These are phyloP conservation scores for Phragmites australis DNA, from an alignment of 176 grass and related monocot species.

Conservation along the genomic window DNA sequence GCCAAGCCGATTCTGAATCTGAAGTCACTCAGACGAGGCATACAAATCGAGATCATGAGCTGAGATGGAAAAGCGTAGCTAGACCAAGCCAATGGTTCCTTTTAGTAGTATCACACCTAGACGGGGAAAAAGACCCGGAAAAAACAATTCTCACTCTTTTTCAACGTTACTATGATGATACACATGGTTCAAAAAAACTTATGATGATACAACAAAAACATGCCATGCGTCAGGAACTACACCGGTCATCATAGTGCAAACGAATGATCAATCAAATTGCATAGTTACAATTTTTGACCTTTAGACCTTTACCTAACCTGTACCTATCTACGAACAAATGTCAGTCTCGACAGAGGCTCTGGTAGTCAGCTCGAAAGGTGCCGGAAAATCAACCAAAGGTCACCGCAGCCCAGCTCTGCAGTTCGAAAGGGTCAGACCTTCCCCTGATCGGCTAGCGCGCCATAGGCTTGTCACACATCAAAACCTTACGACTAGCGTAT, in stretches of 20 bases:
- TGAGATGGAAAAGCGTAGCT: neutral
- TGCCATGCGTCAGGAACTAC: neutral
- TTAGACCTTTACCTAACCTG: slow-evolving; percentile 30
- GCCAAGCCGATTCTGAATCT: neutral
- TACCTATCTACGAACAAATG: slow-evolving; percentile 42
- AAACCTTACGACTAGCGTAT: slow-evolving; percentile 69
- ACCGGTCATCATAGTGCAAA: slow-evolving; percentile 12
- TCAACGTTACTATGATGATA: neutral
- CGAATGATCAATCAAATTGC: slow-evolving; percentile 36
- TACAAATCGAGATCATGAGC: neutral
- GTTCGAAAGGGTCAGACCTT: neutral
- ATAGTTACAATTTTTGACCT: slow-evolving; percentile 24
- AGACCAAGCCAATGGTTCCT: neutral
- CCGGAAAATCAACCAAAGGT: neutral
- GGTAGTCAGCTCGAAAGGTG: slow-evolving; percentile 12
- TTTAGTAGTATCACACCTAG: neutral
- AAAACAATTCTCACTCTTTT: neutral
- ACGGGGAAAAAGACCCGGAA: neutral
- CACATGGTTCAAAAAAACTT: too few relatives aligned
- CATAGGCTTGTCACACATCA: slow-evolving; percentile 79
- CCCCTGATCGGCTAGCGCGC: slow-evolving; percentile 33
- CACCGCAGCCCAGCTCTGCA: neutral
- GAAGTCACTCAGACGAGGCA: neutral
- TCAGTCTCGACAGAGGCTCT: slow-evolving; percentile 21
- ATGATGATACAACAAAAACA: slow-evolving; percentile 46